phyloP scores from a whole-genome alignment of 2,329 filamentous ascomycete genomes.

The Cryphonectria nitschkei region DNA sequence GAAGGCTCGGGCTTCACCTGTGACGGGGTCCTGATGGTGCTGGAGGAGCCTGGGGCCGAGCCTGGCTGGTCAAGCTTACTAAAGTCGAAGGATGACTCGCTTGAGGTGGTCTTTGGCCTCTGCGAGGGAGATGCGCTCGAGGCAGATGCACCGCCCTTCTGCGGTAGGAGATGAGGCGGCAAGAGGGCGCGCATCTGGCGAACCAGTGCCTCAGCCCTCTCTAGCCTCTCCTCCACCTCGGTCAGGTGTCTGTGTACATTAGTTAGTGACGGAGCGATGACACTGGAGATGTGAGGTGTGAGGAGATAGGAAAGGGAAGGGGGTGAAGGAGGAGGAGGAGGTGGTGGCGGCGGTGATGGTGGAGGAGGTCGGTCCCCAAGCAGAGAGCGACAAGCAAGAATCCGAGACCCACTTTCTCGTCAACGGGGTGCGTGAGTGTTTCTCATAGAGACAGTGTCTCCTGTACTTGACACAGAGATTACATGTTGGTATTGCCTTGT shows the following conservation, averaged over 20 bases:
- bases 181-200: slow-evolving; percentile 37
- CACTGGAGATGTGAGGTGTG: not conserved
- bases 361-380: not conserved
- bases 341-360: not conserved
- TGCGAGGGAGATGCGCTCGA: slow-evolving; percentile 17
- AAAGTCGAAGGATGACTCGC: slow-evolving; percentile 29
- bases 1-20: slow-evolving; percentile 28
- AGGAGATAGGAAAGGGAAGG: not conserved
- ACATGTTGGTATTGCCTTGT: slow-evolving; percentile 43
- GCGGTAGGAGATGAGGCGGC: slow-evolving; percentile 34
- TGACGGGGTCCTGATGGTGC: slow-evolving; percentile 16
- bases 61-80: slow-evolving; percentile 26
- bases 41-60: slow-evolving; percentile 21
- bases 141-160: slow-evolving; percentile 26
- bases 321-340: not conserved
- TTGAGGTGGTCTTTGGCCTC: slow-evolving; percentile 19
- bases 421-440: slow-evolving; percentile 50
- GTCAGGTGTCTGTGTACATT: slow-evolving; percentile 42
- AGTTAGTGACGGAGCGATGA: slow-evolving; percentile 24
- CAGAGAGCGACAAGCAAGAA: not conserved
- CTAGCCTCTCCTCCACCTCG: slow-evolving; percentile 47
- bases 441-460: slow-evolving; percentile 53
- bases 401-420: slow-evolving; percentile 45
- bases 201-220: slow-evolving; percentile 39
- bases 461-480: slow-evolving; percentile 47